Conservation (phyloP, 345 rosid species). For the Rhodomyrtus tomentosa region DNA sequence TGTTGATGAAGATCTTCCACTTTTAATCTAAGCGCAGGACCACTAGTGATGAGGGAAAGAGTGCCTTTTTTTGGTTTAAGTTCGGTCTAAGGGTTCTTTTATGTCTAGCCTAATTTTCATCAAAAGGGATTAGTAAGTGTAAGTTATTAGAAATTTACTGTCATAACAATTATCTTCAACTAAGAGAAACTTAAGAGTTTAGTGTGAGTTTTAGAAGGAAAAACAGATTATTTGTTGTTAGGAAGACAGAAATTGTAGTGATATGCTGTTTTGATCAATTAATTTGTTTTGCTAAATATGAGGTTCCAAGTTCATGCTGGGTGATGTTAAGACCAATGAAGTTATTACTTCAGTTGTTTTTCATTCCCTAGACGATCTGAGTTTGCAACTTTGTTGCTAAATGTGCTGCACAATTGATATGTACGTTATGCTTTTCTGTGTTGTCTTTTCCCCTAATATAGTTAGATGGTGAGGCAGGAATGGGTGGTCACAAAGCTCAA, state of each 20-base stretch:
- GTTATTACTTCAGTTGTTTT: background rate
- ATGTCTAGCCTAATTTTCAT: background rate
- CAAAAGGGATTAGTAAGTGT: background rate
- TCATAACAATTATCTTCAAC: background rate
- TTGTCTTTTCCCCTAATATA: background rate
- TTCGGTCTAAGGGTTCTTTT: background rate
- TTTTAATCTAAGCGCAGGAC: background rate
- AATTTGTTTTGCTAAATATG: background rate
- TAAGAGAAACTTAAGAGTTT: background rate
- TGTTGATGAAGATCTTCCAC: background rate
- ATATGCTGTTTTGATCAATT: background rate
- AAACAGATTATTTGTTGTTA: background rate
- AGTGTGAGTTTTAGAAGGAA: background rate
- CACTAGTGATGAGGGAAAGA: background rate
- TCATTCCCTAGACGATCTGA: background rate
- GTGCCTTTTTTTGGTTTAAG: background rate
- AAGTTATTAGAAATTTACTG: background rate
- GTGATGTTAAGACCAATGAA: background rate
- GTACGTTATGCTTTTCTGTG: background rate
- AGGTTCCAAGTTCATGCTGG: background rate
- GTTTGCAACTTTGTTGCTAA: background rate
- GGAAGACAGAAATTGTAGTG: background rate
- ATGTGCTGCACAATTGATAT: background rate
- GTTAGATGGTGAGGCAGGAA: conserved; percentile 29
- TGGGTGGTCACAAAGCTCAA: conserved; percentile 51